These are phyloP conservation scores for Boletus edulis DNA, from an alignment of 768 basidiomycete species.

Conservation along the genomic window DNA sequence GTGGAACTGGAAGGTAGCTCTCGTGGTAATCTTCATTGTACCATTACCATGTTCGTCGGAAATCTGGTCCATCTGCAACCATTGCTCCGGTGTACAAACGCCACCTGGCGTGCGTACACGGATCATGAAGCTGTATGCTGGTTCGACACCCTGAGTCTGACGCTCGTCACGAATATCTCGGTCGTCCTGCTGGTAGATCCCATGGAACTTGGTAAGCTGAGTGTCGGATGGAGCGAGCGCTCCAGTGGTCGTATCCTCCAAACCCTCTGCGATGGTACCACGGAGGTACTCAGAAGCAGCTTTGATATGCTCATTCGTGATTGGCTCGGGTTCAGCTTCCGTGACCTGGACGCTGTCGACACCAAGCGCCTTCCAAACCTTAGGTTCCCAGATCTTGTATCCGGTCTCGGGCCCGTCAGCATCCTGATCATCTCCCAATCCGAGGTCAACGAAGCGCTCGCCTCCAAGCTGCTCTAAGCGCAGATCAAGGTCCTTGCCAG, in stretches of 20 bases:
- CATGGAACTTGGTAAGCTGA: slow-evolving; percentile 97
- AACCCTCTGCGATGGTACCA: slow-evolving; percentile 92
- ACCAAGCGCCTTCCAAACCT: slow-evolving; percentile 90
- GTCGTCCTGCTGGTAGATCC: slow-evolving; percentile 96
- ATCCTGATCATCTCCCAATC: slow-evolving; percentile 96
- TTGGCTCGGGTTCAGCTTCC: slow-evolving; percentile 93
- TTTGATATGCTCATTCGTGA: slow-evolving; percentile 99
- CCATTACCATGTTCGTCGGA: slow-evolving; percentile 92
- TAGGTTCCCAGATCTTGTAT: slow-evolving; percentile 94
- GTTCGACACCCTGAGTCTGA: slow-evolving; percentile 87
- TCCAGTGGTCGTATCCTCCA: slow-evolving; percentile 82
- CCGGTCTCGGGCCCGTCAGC: slow-evolving; percentile 95
- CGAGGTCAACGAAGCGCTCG: slow-evolving; percentile 68
- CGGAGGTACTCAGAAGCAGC: slow-evolving; percentile 91
- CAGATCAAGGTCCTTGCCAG: slow-evolving; percentile 84
- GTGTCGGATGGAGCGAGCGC: slow-evolving; percentile 89
- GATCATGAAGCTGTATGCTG: slow-evolving; percentile 98
- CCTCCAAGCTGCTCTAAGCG: slow-evolving; percentile 80
- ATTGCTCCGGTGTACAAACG: slow-evolving; percentile 88
- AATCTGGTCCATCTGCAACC: slow-evolving; percentile 95
- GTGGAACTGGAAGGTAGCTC: slow-evolving; percentile 99
- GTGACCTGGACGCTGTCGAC: slow-evolving; percentile 85
- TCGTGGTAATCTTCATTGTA: slow-evolving; percentile 96
- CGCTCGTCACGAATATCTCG: slow-evolving; percentile 98
- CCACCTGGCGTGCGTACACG: slow-evolving; percentile 95